Conservation (phyloP, 257 asterid species). For the Gentiana macrophylla region DNA sequence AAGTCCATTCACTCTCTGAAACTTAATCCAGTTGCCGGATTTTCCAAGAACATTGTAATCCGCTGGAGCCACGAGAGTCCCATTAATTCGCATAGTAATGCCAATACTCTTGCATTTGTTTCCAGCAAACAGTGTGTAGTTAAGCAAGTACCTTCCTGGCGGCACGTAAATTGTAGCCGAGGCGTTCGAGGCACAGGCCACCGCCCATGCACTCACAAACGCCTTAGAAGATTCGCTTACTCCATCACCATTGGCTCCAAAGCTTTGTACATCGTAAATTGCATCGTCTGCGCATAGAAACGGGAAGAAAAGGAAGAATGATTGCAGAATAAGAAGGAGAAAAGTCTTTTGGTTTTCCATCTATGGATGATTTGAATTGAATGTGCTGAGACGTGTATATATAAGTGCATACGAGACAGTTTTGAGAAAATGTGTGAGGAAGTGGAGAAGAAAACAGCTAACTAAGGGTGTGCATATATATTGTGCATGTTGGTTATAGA, state of each 20-base stretch:
- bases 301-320: no score
- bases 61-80: conserved; percentile 30
- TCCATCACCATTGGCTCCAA: conserved; percentile 14
- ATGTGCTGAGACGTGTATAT: no score
- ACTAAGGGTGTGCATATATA: no score
- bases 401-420: no score
- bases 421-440: no score
- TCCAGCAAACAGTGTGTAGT: conserved; percentile 17
- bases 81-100: conserved; percentile 33
- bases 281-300: not conserved
- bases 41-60: no score
- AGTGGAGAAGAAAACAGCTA: no score
- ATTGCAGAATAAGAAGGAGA: no score
- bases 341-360: no score
- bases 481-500: no score
- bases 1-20: conserved; percentile 2
- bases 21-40: no score
- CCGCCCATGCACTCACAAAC: conserved; percentile 20
- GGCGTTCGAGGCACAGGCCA: conserved; percentile 16
- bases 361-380: no score
- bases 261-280: conserved; percentile 12
- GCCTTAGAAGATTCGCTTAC: conserved; percentile 9
- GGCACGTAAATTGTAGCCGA: conserved; percentile 15
- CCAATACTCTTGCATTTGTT: conserved; percentile 26
- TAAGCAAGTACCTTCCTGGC: conserved; percentile 1